Conservation (phyloP, 2,329 filamentous ascomycete genomes). For the Pseudogymnoascus sp. region DNA sequence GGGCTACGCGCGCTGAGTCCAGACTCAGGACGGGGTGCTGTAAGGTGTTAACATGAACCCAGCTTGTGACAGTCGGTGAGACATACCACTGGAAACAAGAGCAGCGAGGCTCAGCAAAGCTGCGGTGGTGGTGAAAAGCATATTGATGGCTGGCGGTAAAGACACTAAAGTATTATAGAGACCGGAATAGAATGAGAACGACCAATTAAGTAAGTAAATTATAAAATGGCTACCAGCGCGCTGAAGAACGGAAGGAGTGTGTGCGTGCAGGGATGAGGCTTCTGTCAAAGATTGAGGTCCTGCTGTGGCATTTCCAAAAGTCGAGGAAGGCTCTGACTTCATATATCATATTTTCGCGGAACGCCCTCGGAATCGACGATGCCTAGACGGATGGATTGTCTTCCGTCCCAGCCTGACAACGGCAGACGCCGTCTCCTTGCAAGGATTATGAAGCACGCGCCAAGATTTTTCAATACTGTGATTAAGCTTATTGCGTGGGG, state of each 20-base stretch:
- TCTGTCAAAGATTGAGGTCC: conserved; percentile 1
- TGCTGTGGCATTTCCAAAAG: neutral
- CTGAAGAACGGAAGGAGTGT: neutral
- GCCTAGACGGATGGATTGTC: conserved; percentile 1
- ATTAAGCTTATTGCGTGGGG: conserved; percentile 4
- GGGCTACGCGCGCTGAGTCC: conserved; percentile 11
- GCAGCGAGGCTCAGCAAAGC: conserved; percentile 20
- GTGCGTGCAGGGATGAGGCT: neutral
- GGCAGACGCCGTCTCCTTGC: neutral
- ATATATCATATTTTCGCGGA: neutral
- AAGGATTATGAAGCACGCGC: conserved; percentile 2
- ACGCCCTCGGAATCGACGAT: neutral
- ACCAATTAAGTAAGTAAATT: neutral
- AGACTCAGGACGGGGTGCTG: conserved; percentile 20
- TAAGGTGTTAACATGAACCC: conserved; percentile 12
- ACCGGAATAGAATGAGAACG: neutral
- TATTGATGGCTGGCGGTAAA: neutral
- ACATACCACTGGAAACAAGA: conserved; percentile 21
- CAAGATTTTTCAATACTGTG: neutral
- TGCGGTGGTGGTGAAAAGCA: conserved; percentile 1
- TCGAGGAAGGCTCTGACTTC: neutral
- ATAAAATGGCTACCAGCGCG: conserved; percentile 5
- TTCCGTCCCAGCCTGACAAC: neutral
- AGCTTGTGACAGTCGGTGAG: neutral
- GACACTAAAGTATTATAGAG: neutral